Evolutionary conservation across 495 filamentous ascomycete genomes (phyloP).

Genomic region (Xylaria curta): DNA sequence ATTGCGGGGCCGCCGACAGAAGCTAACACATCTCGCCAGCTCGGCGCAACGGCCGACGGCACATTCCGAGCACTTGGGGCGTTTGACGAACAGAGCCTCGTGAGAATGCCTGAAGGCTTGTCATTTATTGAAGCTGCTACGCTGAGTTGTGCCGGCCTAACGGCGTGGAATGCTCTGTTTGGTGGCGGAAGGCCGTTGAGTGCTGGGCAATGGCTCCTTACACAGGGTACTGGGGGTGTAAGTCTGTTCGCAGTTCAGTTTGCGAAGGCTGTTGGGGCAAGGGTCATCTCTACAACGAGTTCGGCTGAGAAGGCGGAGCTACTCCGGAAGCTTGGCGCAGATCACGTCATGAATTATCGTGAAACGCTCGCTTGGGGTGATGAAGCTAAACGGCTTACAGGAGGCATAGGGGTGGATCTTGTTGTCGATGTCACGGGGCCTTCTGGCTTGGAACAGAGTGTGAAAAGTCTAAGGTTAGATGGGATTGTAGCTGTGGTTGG

Average conservation of each 20-base stretch:
- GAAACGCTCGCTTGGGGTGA: slow-evolving; percentile 57
- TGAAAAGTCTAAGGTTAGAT: background rate
- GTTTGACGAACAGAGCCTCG: background rate
- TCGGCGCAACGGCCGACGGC: background rate
- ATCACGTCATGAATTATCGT: slow-evolving; percentile 66
- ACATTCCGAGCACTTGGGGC: background rate
- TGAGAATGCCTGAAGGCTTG: background rate
- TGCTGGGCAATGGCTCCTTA: slow-evolving; percentile 40
- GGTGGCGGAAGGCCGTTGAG: slow-evolving; percentile 35
- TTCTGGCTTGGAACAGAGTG: background rate
- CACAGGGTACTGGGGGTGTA: slow-evolving; percentile 46
- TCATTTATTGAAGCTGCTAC: background rate
- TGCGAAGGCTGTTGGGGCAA: slow-evolving; percentile 45
- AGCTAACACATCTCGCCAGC: background rate
- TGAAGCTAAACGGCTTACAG: slow-evolving; percentile 27
- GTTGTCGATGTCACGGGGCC: background rate
- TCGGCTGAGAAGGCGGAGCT: slow-evolving; percentile 24
- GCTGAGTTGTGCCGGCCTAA: background rate
- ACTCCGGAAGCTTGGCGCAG: slow-evolving; percentile 54
- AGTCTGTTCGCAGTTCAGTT: slow-evolving; percentile 45
- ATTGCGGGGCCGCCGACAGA: background rate
- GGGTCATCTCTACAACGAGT: slow-evolving; percentile 51
- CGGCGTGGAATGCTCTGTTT: background rate
- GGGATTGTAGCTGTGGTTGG: background rate
- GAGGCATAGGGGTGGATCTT: background rate